Conservation (phyloP, 345 rosid genomes). For the Mallotus nudiflorus region DNA sequence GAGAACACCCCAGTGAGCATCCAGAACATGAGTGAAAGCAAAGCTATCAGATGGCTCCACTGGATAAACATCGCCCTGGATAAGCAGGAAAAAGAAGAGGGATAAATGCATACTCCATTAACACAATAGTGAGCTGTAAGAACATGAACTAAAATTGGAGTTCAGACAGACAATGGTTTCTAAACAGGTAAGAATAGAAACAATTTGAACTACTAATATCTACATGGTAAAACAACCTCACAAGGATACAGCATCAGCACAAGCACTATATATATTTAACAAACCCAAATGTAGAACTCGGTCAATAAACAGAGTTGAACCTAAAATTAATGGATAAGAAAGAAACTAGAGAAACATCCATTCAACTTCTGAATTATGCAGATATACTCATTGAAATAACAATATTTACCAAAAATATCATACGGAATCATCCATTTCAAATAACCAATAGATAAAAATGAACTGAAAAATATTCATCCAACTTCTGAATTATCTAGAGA, state of each 20-base stretch:
- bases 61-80: conserved; percentile 96
- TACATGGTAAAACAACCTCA: neutral
- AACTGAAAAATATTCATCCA: no score
- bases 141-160: neutral
- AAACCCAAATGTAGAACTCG: neutral
- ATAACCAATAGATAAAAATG: neutral
- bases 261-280: neutral
- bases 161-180: neutral
- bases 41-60: conserved; percentile 61
- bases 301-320: no score
- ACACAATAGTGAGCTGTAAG: neutral
- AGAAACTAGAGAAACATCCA: neutral
- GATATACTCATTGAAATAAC: no score
- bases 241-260: neutral
- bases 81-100: neutral
- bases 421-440: neutral
- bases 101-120: conserved; percentile 6
- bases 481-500: no score
- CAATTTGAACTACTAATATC: neutral
- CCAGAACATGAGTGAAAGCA: conserved; percentile 62
- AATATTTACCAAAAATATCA: no score
- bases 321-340: no score
- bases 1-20: conserved; percentile 96
- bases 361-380: neutral
- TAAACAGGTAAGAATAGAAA: neutral